Evolutionary conservation across 805 yeast genomes (phyloP), one percentile per base, ranked within the genome.

Genomic region (Kazachstania psychrophila): DNA sequence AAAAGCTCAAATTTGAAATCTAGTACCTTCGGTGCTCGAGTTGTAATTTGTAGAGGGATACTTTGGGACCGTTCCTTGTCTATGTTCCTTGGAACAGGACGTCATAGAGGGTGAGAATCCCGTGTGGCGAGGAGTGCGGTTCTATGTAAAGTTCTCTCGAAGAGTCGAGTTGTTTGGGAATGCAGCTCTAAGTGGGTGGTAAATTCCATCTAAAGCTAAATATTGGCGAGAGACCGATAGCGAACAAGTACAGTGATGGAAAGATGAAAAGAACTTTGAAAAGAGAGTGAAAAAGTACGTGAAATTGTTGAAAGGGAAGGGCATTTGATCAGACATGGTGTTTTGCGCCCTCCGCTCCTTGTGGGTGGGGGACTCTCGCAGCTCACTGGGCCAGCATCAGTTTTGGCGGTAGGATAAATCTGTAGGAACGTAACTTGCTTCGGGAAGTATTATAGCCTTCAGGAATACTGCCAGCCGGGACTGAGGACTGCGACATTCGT

Each of bases 211-310:
- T 60, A 60, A 62, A 57, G 66, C 66, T 62, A 58, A 62, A 61
- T 62, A 61, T 61, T 59, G 65, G 68, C 65, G 64, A 61, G 66
- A 61, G 65, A 61, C 66, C 65, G 66, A 61, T 62, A 62, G 65
- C 65, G 64, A 61, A 61, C 66, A 62, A 61, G 66, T 61, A 62
- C 65, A 58, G 66, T 62, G 65, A 62, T 53, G 65, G 65, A 62
- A 61, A 62, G 66, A 61, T 62, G 65, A 61, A 61, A 62, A 60
- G 65, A 51, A 61, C 64, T 58, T 58, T 61, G 65, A 60, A 60
- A 60, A 61, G 65, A 58, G 65, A 61, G 66, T 61, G 65, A 60
- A 62, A 60, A 52, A 61, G 65, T 57, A 61, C 65, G 66, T 62
- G 65, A 61, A 60, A 60, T 60, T 60, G 64, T 59, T 61, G 63